Evolutionary conservation across 495 filamentous ascomycete genomes (phyloP).

Genomic region (Podospora pseudoanserina): DNA sequence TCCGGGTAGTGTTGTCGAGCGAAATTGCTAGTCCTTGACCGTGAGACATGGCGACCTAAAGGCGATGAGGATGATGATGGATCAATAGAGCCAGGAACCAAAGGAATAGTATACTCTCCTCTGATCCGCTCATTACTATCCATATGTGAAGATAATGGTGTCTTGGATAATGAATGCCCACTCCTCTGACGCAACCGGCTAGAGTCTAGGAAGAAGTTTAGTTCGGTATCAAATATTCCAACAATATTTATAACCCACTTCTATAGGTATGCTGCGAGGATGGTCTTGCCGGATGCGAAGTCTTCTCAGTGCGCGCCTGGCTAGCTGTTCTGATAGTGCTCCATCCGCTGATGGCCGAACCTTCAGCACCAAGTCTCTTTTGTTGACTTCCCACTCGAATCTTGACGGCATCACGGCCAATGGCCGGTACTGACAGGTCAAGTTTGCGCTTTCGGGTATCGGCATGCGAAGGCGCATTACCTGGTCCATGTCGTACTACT

Average conservation of each 20-base stretch:
- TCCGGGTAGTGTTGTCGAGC: slow-evolving; percentile 5
- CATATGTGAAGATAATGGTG: neutral
- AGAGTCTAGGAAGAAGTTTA: neutral
- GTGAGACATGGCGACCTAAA: slow-evolving; percentile 19
- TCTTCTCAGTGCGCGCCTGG: neutral
- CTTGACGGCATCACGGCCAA: slow-evolving; percentile 23
- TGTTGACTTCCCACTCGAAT: slow-evolving; percentile 42
- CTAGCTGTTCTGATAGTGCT: neutral
- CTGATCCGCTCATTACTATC: neutral
- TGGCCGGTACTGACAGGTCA: neutral
- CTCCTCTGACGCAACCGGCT: neutral
- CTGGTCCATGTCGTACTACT: neutral
- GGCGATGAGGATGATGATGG: slow-evolving; percentile 10
- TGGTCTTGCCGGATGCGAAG: neutral
- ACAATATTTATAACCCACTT: neutral
- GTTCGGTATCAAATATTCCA: neutral
- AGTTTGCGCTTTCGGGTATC: neutral
- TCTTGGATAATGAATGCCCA: neutral
- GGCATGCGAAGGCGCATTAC: neutral
- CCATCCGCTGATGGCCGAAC: neutral
- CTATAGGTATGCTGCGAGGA: neutral
- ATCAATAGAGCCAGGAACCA: neutral
- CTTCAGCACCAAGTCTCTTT: slow-evolving; percentile 24
- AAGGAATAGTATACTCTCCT: neutral
- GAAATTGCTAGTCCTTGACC: slow-evolving; percentile 5